Base-by-base conservation (phyloP, 768 basidiomycete species). In the Auricularia cornea region DNA sequence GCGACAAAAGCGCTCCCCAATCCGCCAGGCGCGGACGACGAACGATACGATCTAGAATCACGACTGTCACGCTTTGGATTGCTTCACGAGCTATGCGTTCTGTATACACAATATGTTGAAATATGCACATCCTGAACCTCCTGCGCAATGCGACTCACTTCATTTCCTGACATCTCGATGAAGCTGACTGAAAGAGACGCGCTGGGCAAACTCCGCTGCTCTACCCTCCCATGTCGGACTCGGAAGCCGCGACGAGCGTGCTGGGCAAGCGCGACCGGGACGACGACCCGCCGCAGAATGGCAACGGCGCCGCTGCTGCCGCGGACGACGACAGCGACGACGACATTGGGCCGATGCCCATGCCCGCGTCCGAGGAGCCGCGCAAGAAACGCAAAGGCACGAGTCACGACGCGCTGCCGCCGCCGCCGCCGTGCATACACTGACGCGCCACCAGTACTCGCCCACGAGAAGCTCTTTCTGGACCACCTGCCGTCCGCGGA, bases 401-500 rank as follows among this genome's bases (percentile, higher is more conserved):
- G 80, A 72, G 28, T 40, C 60, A 54, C 10, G 12, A 30, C 67
- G 29, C 23, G 66, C 56, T 63, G 61, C 44, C 65, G 51, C 59
- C 10, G 16, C 3, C 35, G n/a, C 16, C 8, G 35, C 35, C 16
- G 16, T 14, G 10, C n/a, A 44, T 10, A 57, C 54, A 29, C 44
- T 41, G 51, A 38, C 35, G 33, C 12, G 28, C 32, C 29, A 26
- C 31, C 72, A 98, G 94, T 96, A 51, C 83, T 98, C 6, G 94
- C 90, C 0, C 94, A 98, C 73, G 97, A 98, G 79, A 83, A 86
- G 68, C 79, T 98, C 20, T 98, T 91, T 77, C 81, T 99, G 54
- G 92, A 94, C 41, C 92, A 96, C 76, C 78, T 99, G 23, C 97
- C 97, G 1, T 85, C 85, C 68, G 84, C 93, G 61, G 92, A 98